phyloP scores from a whole-genome alignment of 495 filamentous ascomycete species.

The Penicilliopsis zonata region DNA sequence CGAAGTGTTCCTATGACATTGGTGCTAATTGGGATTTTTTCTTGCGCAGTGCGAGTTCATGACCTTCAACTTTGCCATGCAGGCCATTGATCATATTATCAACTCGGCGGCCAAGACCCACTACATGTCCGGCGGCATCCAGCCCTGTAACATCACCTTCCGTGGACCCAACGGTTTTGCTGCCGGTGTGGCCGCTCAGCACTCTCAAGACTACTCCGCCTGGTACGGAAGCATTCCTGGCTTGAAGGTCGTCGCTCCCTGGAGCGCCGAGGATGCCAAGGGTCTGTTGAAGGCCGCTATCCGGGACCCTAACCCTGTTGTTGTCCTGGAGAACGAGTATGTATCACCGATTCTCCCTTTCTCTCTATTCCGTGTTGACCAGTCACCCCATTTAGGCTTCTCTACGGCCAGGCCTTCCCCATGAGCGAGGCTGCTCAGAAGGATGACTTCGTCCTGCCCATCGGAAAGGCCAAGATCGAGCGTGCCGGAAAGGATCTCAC shows the following conservation, averaged over 20 bases:
- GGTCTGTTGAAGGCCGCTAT: constrained; percentile 96
- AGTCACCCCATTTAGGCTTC: constrained; percentile 39
- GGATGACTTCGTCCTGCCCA: constrained; percentile 88
- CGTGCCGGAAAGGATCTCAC: constrained; percentile 91
- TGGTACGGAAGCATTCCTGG: constrained; percentile 99
- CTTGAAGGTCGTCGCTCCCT: constrained; percentile 90
- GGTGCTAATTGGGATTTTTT: constrained; percentile 4
- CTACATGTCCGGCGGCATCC: constrained; percentile 99
- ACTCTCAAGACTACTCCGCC: constrained; percentile 95
- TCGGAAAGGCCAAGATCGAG: constrained; percentile 99
- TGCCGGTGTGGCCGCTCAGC: constrained; percentile 88
- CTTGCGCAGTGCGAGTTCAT: constrained; percentile 91
- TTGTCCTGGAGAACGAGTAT: constrained; percentile 91
- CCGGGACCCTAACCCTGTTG: constrained; percentile 92
- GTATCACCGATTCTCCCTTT: constrained; percentile 9
- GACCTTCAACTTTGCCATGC: constrained; percentile 99
- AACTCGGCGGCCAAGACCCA: constrained; percentile 98
- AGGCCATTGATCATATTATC: constrained; percentile 98
- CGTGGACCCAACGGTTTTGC: constrained; percentile 98
- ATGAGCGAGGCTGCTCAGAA: constrained; percentile 94
- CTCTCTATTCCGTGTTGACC: background rate
- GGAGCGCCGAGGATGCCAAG: constrained; percentile 96
- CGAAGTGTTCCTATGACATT: background rate
- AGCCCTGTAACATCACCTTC: constrained; percentile 99
- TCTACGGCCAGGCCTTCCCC: constrained; percentile 88